Percentiles rank a stretch among this genome's conserved stretches.
Evolutionary conservation across 192 early-diverging fungal genomes (phyloP).

Genomic region (Coemansia sp.): DNA sequence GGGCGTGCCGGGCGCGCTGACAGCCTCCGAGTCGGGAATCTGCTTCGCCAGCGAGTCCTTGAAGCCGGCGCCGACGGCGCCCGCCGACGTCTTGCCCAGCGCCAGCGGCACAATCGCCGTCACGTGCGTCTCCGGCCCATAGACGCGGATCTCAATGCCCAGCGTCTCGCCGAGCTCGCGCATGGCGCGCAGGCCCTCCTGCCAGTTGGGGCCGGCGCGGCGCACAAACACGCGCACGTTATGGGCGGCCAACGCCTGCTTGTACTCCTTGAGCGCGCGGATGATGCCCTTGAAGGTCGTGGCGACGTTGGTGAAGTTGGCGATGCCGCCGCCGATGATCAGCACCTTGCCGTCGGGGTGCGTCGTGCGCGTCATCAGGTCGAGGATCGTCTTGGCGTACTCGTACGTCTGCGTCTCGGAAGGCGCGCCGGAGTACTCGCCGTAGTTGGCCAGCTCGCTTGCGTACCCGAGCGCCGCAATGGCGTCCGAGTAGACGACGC

Average conservation of each 20-base stretch:
- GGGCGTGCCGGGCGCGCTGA: conserved; percentile 52
- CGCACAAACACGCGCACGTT: conserved; percentile 95
- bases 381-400: conserved; percentile 97
- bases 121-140: conserved; percentile 96
- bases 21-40: conserved; percentile 53
- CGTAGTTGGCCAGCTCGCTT: conserved; percentile 97
- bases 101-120: conserved; percentile 98
- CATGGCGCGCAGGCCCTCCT: conserved; percentile 97
- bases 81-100: conserved; percentile 59
- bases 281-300: conserved; percentile 99
- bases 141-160: conserved; percentile 93
- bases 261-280: conserved; percentile 90
- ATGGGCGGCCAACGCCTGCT: conserved; percentile 82
- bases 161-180: conserved; percentile 90
- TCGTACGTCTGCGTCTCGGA: conserved; percentile 99
- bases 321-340: conserved; percentile 99
- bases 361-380: conserved; percentile 91
- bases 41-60: conserved; percentile 62
- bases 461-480: conserved; percentile 97
- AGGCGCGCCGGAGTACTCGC: conserved; percentile 99
- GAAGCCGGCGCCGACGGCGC: conserved; percentile 62
- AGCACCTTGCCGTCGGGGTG: conserved; percentile 94
- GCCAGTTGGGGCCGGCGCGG: conserved; percentile 98
- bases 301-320: conserved; percentile 99
- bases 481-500: conserved; percentile 97